phyloP scores from a whole-genome alignment of 148 eudicot species.

The Limonium bicolor region DNA sequence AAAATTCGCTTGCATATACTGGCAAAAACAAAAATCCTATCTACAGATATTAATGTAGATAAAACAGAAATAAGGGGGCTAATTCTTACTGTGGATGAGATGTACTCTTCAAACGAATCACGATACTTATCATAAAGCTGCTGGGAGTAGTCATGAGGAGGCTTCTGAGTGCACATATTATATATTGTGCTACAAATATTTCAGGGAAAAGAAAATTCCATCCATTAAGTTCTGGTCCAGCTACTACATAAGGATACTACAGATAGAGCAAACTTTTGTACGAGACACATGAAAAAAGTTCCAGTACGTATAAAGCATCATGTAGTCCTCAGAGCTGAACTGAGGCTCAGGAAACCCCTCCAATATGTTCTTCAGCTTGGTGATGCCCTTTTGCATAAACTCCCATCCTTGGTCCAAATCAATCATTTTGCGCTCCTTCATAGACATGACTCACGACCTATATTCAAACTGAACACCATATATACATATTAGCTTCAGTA shows the following conservation, averaged over 20 bases:
- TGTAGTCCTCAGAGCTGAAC: constrained; percentile 20
- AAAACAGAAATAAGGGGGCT: background rate
- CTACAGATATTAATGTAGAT: background rate
- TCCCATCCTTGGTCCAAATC: constrained; percentile 21
- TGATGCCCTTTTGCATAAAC: constrained; percentile 20
- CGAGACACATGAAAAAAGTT: background rate
- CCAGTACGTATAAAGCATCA: constrained; percentile 28
- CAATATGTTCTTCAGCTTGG: constrained; percentile 20
- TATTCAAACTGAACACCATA: too few relatives aligned
- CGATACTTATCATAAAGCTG: constrained; percentile 17
- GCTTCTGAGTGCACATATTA: constrained; percentile 33
- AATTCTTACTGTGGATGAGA: constrained; percentile 16
- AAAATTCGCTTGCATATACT: too few relatives aligned
- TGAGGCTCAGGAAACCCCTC: constrained; percentile 23
- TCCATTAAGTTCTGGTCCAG: background rate
- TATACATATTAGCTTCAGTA: too few relatives aligned
- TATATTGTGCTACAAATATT: constrained; percentile 20
- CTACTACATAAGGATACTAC: too few relatives aligned
- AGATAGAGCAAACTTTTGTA: background rate
- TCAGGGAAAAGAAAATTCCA: background rate
- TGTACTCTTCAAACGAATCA: constrained; percentile 17
- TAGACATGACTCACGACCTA: constrained; percentile 7
- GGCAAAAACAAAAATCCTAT: too few relatives aligned
- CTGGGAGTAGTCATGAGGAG: constrained; percentile 19
- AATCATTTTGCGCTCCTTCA: constrained; percentile 7